These are phyloP conservation scores for Pythium folliculosum DNA, from an alignment of 352 stramenopile species.

Conservation along the genomic window DNA sequence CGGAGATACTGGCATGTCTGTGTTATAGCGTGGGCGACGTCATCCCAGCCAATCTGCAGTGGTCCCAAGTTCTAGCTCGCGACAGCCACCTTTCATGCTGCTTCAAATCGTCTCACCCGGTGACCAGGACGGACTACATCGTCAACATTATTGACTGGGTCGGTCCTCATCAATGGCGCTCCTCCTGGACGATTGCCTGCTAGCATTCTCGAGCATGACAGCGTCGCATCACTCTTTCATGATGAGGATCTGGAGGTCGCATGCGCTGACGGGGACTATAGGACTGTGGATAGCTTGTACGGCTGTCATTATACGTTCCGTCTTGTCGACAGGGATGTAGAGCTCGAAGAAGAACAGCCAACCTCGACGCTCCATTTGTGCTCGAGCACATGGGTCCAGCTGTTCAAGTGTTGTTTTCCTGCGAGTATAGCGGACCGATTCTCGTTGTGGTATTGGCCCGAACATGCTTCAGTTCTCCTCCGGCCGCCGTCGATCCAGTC, in stretches of 20 bases:
- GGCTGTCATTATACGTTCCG: constrained; percentile 2
- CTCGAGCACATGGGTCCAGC: not conserved
- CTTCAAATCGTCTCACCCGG: not conserved
- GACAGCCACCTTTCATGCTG: not conserved
- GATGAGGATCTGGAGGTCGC: constrained; percentile 5
- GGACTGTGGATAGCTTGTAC: not conserved
- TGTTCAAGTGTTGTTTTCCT: not conserved
- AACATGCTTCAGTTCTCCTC: not conserved
- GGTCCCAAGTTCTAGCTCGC: not conserved
- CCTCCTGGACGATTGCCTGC: not conserved
- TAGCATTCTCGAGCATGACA: not conserved
- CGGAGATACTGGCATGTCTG: not conserved
- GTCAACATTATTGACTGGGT: not conserved
- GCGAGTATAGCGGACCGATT: not conserved
- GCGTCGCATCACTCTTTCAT: not conserved
- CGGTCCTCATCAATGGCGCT: not conserved
- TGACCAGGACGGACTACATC: not conserved
- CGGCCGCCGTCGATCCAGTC: not conserved
- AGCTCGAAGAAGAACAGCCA: not conserved
- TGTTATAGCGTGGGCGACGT: not conserved
- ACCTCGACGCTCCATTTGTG: not conserved
- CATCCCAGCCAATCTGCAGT: not conserved
- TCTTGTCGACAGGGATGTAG: not conserved
- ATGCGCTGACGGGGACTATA: not conserved
- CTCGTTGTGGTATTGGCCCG: constrained; percentile 2